Evolutionary conservation across 73 alveolate genomes (phyloP), one percentile per base, ranked within the genome.

Genomic region (Tetrahymena elliotti): DNA sequence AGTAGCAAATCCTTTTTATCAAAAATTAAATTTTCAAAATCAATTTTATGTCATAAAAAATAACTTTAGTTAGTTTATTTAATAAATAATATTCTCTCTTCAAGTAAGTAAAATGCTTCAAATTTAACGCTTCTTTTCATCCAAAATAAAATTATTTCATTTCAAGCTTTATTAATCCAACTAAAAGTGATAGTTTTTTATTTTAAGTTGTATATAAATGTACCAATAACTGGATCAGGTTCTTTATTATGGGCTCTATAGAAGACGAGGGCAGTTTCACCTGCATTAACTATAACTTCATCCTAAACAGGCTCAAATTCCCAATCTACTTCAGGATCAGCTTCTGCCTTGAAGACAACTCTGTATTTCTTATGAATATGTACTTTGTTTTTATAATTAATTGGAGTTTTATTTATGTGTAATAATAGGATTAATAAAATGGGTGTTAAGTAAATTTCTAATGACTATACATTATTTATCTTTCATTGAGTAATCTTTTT

Each of bases 231-330:
- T 52, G 99, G 98, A 52, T 97, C 96, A 84, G 97, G 98, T 35
- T 98, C 96, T 40, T 96, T 95, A 94, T 97, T 97, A 41, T 96
- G 96, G 18, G 97, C 98, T 84, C 96, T 97, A 52, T 97, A 97
- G 94, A 97, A 97, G 22, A 97, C 98, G 22, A 97, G 97, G 2
- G 98, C 97, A 20, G 99, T 97, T 88, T 97, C 99, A 39, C 99
- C 99, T 53, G 99, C 98, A 94, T 96, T 96, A 31, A 97, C 98
- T 16, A 93, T 96, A 16, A 97, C 96, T 34, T 96, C 38, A 33
- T 96, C 37, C 38, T 97, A 53, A 15, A 93, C 93, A 18, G 99
- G 98, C 10, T 96, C 97, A 93, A 97, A 97, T 31, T 97, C 98
- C 99, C 99, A 97, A 31, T 97, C 97, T 20, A 96, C 96, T 84